Conservation (phyloP, 75 land plant species). For the Larix kaempferi region DNA sequence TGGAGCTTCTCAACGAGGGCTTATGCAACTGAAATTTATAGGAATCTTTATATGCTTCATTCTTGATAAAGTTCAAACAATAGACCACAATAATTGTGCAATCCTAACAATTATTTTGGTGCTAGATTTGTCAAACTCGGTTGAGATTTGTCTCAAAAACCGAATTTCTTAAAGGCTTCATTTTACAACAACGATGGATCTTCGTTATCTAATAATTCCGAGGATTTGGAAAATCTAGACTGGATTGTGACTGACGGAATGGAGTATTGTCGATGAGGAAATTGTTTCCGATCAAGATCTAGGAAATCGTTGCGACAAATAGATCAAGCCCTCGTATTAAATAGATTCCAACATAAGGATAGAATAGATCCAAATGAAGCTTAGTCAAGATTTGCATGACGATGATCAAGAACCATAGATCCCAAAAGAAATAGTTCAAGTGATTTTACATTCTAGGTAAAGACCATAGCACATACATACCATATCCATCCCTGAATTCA, state of each 20-base stretch:
- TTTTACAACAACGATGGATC: constrained; percentile 30
- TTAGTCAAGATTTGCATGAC: too few relatives aligned
- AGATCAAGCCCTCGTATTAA: too few relatives aligned
- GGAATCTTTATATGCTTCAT: not conserved
- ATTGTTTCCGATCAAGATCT: not conserved
- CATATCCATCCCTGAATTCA: too few relatives aligned
- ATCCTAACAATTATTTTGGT: not conserved
- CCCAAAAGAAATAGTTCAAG: too few relatives aligned
- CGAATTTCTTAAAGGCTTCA: constrained; percentile 68
- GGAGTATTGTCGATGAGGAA: not conserved
- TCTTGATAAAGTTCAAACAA: not conserved
- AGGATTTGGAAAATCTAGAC: not conserved
- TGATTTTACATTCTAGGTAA: too few relatives aligned
- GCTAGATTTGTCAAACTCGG: not conserved
- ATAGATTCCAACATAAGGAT: too few relatives aligned
- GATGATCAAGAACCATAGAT: too few relatives aligned
- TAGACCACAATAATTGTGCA: not conserved
- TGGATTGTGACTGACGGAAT: not conserved
- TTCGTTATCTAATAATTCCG: not conserved
- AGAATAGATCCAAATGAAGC: too few relatives aligned
- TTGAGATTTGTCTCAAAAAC: not conserved
- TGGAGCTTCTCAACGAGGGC: too few relatives aligned
- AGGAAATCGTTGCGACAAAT: too few relatives aligned
- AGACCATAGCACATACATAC: too few relatives aligned
- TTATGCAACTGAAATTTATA: too few relatives aligned